Evolutionary conservation across 257 asterid genomes (phyloP), one percentile per base, ranked within the genome.

Genomic region (Gentiana straminea): DNA sequence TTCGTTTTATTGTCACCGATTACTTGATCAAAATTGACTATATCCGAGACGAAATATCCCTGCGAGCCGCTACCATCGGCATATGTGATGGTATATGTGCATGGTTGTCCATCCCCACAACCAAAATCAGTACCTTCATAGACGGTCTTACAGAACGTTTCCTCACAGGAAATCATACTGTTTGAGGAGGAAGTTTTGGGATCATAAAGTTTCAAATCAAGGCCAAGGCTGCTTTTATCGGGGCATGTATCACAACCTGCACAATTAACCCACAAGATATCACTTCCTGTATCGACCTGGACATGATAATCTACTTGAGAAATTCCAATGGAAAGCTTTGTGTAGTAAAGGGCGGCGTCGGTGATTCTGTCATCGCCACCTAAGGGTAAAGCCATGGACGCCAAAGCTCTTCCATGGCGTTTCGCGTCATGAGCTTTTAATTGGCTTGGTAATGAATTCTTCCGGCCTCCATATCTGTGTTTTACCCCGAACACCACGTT

Each of bases 211-310:
- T 13, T 39, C 8, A 64, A 38, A 6, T 70, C 38, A 1, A 69
- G 4, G 1, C 89, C 86, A 35, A 86, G 67, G 59, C 72, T 75
- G 66, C 93, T 83, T 57, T 72, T 68, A 13, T 61, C 80, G 32
- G 89, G 86, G 66, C 95, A 86, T 39, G 75, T 62, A 4, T 49
- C 65, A 66, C 95, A 82, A 52, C 80, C 71, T 50, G 71, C 83
- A 66, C 92, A 82, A 37, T 82, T 71, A 61, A 86, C 89, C 95
- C 95, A 86, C 65, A 82, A 67, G 55, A 86, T 72, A 58, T 80
- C 86, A 59, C 95, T 86, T 55, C 95, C 95, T 7, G 95, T 82
- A 57, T 86, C 95, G 47, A 86, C 80, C 70, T 82, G 92, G 64
- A 86, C 84, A 51, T 75, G 68, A 78, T 68, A 86, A 60, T 80